Conservation (phyloP, 805 yeast genomes). For the Metschnikowia borealis region DNA sequence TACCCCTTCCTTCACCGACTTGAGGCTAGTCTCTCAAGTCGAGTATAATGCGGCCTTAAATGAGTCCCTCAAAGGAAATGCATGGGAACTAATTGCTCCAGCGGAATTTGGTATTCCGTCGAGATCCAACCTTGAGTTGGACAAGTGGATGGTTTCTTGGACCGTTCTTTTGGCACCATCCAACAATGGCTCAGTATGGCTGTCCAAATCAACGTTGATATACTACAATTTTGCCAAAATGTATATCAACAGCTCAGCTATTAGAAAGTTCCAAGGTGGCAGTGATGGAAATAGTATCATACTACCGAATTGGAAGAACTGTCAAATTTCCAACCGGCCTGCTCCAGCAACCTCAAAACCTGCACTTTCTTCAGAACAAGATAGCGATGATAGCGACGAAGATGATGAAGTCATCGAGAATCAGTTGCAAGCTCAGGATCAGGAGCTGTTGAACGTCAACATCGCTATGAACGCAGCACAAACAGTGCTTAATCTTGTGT, state of each 20-base stretch:
- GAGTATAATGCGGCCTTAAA: conserved; percentile 62
- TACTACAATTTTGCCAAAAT: conserved; percentile 73
- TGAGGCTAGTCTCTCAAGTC: conserved; percentile 63
- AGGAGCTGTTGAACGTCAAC: conserved; percentile 35
- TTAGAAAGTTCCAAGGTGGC: conserved; percentile 38
- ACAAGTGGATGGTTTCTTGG: conserved; percentile 81
- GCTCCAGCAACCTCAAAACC: not conserved
- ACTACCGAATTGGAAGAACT: conserved; percentile 33
- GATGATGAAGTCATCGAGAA: conserved; percentile 23
- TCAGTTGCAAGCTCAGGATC: conserved; percentile 23
- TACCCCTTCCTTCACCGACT: conserved; percentile 34
- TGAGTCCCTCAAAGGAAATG: conserved; percentile 53
- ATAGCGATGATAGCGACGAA: conserved; percentile 15
- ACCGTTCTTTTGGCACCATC: conserved; percentile 63
- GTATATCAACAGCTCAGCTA: conserved; percentile 58
- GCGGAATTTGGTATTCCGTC: conserved; percentile 65
- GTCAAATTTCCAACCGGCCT: not conserved
- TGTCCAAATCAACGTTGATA: conserved; percentile 63
- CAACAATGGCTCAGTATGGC: conserved; percentile 55
- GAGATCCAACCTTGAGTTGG: conserved; percentile 60
- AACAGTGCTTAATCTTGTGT: conserved; percentile 54
- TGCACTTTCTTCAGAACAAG: conserved; percentile 4
- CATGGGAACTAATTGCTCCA: conserved; percentile 60
- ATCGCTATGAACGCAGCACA: conserved; percentile 62
- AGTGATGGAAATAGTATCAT: conserved; percentile 21